Evolutionary conservation across 768 basidiomycete genomes (phyloP).

Genomic region (Cantharellus cinnabarinus): DNA sequence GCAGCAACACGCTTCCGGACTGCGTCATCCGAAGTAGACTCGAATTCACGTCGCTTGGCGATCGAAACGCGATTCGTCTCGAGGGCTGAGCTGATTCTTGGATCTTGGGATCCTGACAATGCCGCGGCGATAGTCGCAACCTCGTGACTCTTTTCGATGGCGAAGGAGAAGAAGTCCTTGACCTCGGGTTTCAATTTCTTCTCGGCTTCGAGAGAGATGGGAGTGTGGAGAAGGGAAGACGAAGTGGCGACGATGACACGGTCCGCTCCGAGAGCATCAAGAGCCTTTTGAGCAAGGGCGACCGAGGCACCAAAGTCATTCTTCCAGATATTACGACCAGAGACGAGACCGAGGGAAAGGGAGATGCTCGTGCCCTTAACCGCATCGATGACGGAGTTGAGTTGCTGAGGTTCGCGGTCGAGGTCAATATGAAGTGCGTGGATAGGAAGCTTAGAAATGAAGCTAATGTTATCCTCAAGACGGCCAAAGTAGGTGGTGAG

Average conservation of each 20-base stretch:
- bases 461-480: constrained; percentile 78
- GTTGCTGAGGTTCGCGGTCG: constrained; percentile 78
- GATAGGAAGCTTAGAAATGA: constrained; percentile 78
- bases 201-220: constrained; percentile 86
- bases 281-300: constrained; percentile 64
- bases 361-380: constrained; percentile 63
- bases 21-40: constrained; percentile 77
- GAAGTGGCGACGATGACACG: constrained; percentile 90
- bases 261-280: constrained; percentile 61
- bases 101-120: constrained; percentile 68
- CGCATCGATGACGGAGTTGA: constrained; percentile 60
- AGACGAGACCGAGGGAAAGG: constrained; percentile 88
- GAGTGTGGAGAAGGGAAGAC: constrained; percentile 94
- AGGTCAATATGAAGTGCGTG: constrained; percentile 93
- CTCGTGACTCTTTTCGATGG: constrained; percentile 85
- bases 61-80: constrained; percentile 85
- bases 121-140: constrained; percentile 72
- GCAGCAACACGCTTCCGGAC: constrained; percentile 89
- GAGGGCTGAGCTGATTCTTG: constrained; percentile 45
- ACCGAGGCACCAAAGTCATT: constrained; percentile 72
- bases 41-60: constrained; percentile 84
- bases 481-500: constrained; percentile 95
- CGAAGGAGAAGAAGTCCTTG: constrained; percentile 98
- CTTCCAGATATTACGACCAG: constrained; percentile 99
- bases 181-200: constrained; percentile 73